These are phyloP conservation scores for Turritis glabra DNA, from an alignment of 345 rosid species.

Conservation along the genomic window DNA sequence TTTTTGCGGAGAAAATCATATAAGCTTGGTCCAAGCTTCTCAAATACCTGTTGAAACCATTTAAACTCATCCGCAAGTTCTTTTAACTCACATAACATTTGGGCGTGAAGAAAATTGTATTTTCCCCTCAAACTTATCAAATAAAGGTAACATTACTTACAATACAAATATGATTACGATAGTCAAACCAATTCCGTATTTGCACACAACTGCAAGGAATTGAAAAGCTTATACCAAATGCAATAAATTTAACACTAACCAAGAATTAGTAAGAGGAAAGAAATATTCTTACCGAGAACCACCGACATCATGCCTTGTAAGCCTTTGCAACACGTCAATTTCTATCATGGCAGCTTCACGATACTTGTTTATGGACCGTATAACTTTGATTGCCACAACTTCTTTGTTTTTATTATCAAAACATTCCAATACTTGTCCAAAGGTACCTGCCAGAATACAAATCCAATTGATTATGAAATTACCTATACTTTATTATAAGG, in stretches of 20 bases:
- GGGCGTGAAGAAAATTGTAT: slow-evolving; percentile 39
- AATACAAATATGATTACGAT: slow-evolving; percentile 99
- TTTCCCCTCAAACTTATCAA: slow-evolving; percentile 55
- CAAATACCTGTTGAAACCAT: slow-evolving; percentile 99
- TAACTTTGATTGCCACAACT: slow-evolving; percentile 81
- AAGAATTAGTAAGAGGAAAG: slow-evolving; percentile 8
- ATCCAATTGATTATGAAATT: neutral
- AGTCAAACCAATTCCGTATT: slow-evolving; percentile 99
- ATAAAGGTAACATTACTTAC: slow-evolving; percentile 76
- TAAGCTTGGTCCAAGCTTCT: slow-evolving; percentile 99
- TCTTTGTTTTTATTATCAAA: slow-evolving; percentile 78
- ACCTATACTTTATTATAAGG: neutral
- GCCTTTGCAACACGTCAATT: slow-evolving; percentile 73
- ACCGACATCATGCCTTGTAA: slow-evolving; percentile 73
- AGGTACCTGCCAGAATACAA: slow-evolving; percentile 55
- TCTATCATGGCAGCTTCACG: slow-evolving; percentile 95
- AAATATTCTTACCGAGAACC: slow-evolving; percentile 66
- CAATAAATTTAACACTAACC: slow-evolving; percentile 34
- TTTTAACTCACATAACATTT: slow-evolving; percentile 65
- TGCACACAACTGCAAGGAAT: slow-evolving; percentile 99
- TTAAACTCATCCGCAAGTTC: slow-evolving; percentile 72
- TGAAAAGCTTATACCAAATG: slow-evolving; percentile 59
- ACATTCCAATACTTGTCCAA: slow-evolving; percentile 90
- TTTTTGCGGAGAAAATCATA: slow-evolving; percentile 99
- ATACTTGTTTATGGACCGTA: slow-evolving; percentile 74